phyloP scores from a whole-genome alignment of 352 stramenopile genomes.

The Phytopythium sindhum region DNA sequence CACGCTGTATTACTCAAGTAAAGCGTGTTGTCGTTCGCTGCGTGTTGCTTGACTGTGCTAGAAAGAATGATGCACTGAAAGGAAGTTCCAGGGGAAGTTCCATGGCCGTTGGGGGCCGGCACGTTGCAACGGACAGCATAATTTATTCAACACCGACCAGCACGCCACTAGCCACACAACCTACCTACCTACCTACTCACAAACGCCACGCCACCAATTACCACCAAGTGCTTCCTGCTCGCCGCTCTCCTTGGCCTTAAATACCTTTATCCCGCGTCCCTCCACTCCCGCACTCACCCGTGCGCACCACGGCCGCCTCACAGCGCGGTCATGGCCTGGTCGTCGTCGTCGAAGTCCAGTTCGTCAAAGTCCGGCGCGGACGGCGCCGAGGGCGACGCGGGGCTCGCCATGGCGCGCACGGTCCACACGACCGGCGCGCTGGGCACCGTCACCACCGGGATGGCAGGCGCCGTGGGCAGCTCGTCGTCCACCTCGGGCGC shows the following conservation, averaged over 20 bases:
- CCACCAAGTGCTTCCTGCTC: not conserved
- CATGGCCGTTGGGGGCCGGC: too few relatives aligned
- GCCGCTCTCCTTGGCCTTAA: slow-evolving; percentile 8
- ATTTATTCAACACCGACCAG: not conserved
- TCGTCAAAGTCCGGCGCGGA: slow-evolving; percentile 31
- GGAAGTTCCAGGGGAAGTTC: too few relatives aligned
- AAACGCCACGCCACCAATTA: not conserved
- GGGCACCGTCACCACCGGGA: slow-evolving; percentile 24
- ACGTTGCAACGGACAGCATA: not conserved
- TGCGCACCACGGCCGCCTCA: slow-evolving; percentile 6
- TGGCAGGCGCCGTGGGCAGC: slow-evolving; percentile 21
- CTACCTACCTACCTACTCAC: not conserved
- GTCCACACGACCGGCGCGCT: slow-evolving; percentile 19
- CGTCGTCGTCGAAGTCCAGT: slow-evolving; percentile 14
- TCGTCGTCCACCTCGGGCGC: slow-evolving; percentile 22
- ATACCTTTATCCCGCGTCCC: slow-evolving; percentile 10
- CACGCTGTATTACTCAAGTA: too few relatives aligned
- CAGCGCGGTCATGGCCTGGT: slow-evolving; percentile 21
- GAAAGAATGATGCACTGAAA: too few relatives aligned
- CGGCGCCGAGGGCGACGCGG: slow-evolving; percentile 24
- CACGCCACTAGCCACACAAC: not conserved
- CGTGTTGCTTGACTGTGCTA: too few relatives aligned
- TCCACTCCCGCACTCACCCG: too few relatives aligned
- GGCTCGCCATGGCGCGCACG: slow-evolving; percentile 23
- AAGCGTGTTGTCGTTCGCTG: too few relatives aligned